Evolutionary conservation across 2,329 filamentous ascomycete genomes (phyloP), one percentile per base, ranked within the genome.

Genomic region (Fusarium sp.): DNA sequence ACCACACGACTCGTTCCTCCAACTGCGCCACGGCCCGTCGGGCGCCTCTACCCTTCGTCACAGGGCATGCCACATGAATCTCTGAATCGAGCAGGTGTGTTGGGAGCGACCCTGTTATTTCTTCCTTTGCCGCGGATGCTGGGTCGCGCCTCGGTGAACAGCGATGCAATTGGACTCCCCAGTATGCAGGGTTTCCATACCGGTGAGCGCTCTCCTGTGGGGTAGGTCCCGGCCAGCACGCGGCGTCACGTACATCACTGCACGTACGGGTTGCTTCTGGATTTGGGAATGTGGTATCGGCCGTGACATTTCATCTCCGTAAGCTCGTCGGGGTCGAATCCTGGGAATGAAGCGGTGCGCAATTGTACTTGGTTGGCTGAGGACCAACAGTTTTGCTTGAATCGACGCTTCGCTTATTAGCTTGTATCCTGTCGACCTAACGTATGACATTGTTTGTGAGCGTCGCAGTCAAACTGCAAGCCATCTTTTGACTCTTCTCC

Each of bases 201-300:
- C 71, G 71, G 71, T 73, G 71, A 74, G 71, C 63, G 40, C 35
- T 66, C n/a, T 63, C 57, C 37, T 73, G 71, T 73, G 71, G 71
- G 71, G 71, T 71, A 74, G 43, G 43, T 10, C 43, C 40, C 6
- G 38, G 38, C 11, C n/a, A 43, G 38, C 38, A 43, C 38, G 38
- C 38, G 71, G 68, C 68, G 71, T 73, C 71, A 71, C 52, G 57
- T 47, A 20, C 30, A 30, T 9, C 30, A 30, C 20, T 20, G 20
- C 20, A 20, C 59, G 40, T 40, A 40, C 17, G 37, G 37, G 63
- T 50, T 40, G 61, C n/a, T 30, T 71, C 58, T 33, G 65, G 67
- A 59, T 59, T 63, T 54, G 45, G 40, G 58, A 47, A 27, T 52
- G 67, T 63, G 52, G 69, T 45, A 69, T 37, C 27, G 45, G 25